Conservation (phyloP, 2,329 filamentous ascomycete species). For the Hypoxylon sp. region DNA sequence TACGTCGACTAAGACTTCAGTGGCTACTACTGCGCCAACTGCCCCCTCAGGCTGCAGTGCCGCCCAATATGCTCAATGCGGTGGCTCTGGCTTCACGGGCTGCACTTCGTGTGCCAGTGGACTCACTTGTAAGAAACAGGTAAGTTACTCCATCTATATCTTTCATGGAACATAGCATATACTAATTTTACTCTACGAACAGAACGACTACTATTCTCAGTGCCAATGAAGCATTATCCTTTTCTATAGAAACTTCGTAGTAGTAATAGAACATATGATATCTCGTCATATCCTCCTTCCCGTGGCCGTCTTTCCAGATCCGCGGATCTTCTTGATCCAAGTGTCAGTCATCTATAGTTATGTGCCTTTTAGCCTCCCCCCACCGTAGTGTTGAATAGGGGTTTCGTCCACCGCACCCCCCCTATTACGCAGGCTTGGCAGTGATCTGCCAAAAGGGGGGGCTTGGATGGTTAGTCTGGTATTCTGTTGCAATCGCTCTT, state of each 20-base stretch:
- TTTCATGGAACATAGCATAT: background rate
- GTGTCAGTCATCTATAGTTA: background rate
- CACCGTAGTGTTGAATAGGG: too few species aligned
- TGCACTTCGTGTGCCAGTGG: constrained; percentile 44
- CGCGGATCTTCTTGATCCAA: background rate
- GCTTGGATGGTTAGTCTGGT: too few species aligned
- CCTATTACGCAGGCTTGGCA: too few species aligned
- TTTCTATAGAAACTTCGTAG: background rate
- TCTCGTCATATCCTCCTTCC: too few species aligned
- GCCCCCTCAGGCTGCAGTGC: constrained; percentile 39
- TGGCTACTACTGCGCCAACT: constrained; percentile 30
- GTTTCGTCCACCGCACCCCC: too few species aligned
- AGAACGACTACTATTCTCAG: constrained; percentile 39
- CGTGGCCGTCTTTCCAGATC: background rate
- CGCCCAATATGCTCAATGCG: constrained; percentile 42
- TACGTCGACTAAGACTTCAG: constrained; percentile 43
- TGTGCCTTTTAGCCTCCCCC: too few species aligned
- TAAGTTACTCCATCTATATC: constrained; percentile 19
- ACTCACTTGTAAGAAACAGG: constrained; percentile 44
- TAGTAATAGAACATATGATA: background rate
- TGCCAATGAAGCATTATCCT: constrained; percentile 5
- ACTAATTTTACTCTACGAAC: constrained; percentile 1
- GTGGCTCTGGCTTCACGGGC: constrained; percentile 42
- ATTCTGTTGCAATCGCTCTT: too few species aligned
- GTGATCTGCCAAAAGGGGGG: too few species aligned